Evolutionary conservation across 768 basidiomycete species (phyloP).

Genomic region (Mycena venus): DNA sequence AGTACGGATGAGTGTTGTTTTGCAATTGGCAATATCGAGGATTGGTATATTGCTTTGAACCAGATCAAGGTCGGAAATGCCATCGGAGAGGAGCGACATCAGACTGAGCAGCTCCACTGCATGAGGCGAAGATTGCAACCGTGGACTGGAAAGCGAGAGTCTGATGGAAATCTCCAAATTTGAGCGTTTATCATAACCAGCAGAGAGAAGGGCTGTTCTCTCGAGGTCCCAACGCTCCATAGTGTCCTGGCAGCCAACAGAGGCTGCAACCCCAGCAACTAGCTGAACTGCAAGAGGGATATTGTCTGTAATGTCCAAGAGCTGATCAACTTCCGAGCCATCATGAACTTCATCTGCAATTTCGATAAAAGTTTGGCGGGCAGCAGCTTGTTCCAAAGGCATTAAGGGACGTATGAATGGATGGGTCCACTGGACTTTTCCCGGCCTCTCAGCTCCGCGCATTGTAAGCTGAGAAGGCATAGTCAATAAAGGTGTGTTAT

Average conservation of each 20-base stretch:
- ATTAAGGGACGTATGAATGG: constrained; percentile 9
- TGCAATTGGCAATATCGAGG: no score
- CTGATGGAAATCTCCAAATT: constrained; percentile 15
- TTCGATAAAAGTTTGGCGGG: no score
- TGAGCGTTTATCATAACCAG: constrained; percentile 1
- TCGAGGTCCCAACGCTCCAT: background rate
- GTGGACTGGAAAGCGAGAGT: constrained; percentile 16
- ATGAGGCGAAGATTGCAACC: constrained; percentile 3
- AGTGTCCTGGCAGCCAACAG: background rate
- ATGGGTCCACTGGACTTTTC: background rate
- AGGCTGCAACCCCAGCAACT: background rate
- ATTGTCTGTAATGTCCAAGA: no score
- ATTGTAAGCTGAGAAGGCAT: constrained; percentile 2
- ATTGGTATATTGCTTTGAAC: background rate
- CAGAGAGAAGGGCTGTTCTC: background rate
- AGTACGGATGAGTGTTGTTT: no score
- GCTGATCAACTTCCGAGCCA: no score
- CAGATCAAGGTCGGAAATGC: background rate
- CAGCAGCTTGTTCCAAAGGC: no score
- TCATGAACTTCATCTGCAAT: no score
- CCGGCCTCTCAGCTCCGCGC: constrained; percentile 1
- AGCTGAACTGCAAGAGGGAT: no score
- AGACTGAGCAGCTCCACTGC: constrained; percentile 10
- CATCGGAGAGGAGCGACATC: constrained; percentile 5
- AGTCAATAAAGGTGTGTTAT: background rate